Evolutionary conservation across 2,329 filamentous ascomycete genomes (phyloP).

Genomic region (Cytospora piceicola): DNA sequence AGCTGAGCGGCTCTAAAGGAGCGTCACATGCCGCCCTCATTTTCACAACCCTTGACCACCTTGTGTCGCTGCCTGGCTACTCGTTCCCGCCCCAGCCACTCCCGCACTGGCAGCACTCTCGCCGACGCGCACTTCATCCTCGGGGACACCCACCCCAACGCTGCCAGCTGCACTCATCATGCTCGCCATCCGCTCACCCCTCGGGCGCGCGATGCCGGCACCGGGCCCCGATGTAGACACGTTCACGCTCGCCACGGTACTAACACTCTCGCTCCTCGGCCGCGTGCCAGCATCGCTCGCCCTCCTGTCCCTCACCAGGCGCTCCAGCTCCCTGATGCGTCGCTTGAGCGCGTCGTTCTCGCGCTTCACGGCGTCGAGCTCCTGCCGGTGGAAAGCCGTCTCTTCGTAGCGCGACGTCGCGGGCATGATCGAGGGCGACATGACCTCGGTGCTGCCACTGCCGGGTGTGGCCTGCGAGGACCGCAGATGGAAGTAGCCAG

Average conservation of each 20-base stretch:
- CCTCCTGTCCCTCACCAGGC: slow-evolving; percentile 53
- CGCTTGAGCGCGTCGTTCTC: slow-evolving; percentile 67
- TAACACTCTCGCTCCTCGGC: slow-evolving; percentile 50
- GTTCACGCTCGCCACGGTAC: slow-evolving; percentile 38
- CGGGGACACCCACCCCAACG: slow-evolving; percentile 58
- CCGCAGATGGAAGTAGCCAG: slow-evolving; percentile 41
- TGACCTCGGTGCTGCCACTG: slow-evolving; percentile 44
- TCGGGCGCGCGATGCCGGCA: slow-evolving; percentile 52
- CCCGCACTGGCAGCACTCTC: slow-evolving; percentile 63
- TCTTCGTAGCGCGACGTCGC: slow-evolving; percentile 66
- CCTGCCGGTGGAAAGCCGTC: slow-evolving; percentile 60
- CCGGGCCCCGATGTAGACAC: slow-evolving; percentile 38
- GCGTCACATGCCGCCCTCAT: background rate
- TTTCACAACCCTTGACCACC: background rate
- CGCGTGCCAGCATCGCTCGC: slow-evolving; percentile 50
- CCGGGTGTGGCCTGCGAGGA: slow-evolving; percentile 46
- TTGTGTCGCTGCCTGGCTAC: background rate
- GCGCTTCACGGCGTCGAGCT: slow-evolving; percentile 63
- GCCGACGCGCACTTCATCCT: slow-evolving; percentile 63
- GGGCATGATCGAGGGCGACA: slow-evolving; percentile 59
- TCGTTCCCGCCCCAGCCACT: slow-evolving; percentile 28
- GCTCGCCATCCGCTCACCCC: slow-evolving; percentile 52
- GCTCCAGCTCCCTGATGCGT: slow-evolving; percentile 65
- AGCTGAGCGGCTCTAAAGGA: background rate
- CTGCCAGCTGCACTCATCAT: slow-evolving; percentile 49